Conservation (phyloP, 495 filamentous ascomycete genomes). For the Aspergillus bertholletiae region DNA sequence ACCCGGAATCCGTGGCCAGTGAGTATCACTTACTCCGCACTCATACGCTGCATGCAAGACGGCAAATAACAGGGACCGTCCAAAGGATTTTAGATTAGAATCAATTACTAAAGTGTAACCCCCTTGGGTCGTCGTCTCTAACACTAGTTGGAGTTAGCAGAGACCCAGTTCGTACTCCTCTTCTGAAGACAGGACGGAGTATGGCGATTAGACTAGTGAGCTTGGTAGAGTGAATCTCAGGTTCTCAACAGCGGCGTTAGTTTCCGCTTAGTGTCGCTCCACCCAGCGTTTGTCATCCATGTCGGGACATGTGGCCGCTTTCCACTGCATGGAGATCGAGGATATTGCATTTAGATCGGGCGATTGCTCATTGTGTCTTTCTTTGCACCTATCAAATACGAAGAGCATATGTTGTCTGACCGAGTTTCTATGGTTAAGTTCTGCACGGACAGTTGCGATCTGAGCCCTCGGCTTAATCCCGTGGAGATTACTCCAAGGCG, state of each 20-base stretch:
- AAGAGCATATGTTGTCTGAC: background rate
- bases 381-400: background rate
- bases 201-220: background rate
- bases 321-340: constrained; percentile 19
- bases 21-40: constrained; percentile 5
- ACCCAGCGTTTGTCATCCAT: constrained; percentile 9
- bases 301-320: constrained; percentile 26
- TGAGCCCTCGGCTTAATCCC: constrained; percentile 11
- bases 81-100: background rate
- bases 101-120: background rate
- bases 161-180: background rate
- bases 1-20: background rate
- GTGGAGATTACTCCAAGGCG: background rate
- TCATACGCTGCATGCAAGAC: constrained; percentile 14
- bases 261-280: constrained; percentile 3
- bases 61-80: constrained; percentile 3
- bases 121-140: background rate
- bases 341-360: constrained; percentile 17
- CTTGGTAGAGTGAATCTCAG: constrained; percentile 1
- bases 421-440: background rate
- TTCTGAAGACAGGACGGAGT: background rate
- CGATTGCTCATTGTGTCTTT: constrained; percentile 5
- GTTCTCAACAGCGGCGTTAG: constrained; percentile 4
- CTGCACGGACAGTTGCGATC: constrained; percentile 5
- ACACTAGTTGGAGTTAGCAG: background rate